A percentile compares a stretch with the other conserved stretches of the same genome.
Evolutionary conservation across 768 basidiomycete species (phyloP).

Genomic region (Hypholoma fasciculare): DNA sequence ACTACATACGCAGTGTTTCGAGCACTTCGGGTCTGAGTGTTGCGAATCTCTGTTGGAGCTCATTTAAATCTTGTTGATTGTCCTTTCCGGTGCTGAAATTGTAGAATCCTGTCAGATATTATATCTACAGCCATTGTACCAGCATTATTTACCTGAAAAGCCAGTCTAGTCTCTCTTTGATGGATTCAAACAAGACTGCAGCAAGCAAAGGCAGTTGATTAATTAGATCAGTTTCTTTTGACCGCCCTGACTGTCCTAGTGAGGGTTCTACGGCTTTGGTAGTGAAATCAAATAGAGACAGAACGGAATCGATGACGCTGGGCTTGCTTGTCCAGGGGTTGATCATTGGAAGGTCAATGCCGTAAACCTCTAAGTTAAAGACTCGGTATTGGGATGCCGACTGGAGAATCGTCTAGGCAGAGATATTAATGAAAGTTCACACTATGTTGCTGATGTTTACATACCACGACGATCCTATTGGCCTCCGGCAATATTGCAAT

Average conservation of each 20-base stretch:
- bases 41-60: slow-evolving; percentile 66
- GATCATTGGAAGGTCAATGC: slow-evolving; percentile 67
- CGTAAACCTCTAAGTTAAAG: slow-evolving; percentile 74
- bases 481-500: slow-evolving; percentile 59
- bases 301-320: slow-evolving; percentile 63
- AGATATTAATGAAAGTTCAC: not conserved
- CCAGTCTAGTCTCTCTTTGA: slow-evolving; percentile 72
- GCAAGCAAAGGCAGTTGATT: slow-evolving; percentile 68
- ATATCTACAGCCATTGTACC: not conserved
- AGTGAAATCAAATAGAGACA: slow-evolving; percentile 70
- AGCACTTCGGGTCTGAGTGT: slow-evolving; percentile 76
- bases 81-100: slow-evolving; percentile 26
- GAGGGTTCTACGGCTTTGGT: slow-evolving; percentile 46
- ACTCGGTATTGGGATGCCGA: slow-evolving; percentile 76
- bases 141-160: slow-evolving; percentile 48
- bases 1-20: slow-evolving; percentile 71
- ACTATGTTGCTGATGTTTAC: not conserved
- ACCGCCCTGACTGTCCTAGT: slow-evolving; percentile 22
- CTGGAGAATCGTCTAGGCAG: slow-evolving; percentile 61
- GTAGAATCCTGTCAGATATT: not conserved
- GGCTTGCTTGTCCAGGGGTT: slow-evolving; percentile 85
- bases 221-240: slow-evolving; percentile 36
- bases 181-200: slow-evolving; percentile 58
- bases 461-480: slow-evolving; percentile 67
- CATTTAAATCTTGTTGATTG: slow-evolving; percentile 52